These are phyloP conservation scores for Pythium chondricola DNA, from an alignment of 352 stramenopile species.

Conservation along the genomic window DNA sequence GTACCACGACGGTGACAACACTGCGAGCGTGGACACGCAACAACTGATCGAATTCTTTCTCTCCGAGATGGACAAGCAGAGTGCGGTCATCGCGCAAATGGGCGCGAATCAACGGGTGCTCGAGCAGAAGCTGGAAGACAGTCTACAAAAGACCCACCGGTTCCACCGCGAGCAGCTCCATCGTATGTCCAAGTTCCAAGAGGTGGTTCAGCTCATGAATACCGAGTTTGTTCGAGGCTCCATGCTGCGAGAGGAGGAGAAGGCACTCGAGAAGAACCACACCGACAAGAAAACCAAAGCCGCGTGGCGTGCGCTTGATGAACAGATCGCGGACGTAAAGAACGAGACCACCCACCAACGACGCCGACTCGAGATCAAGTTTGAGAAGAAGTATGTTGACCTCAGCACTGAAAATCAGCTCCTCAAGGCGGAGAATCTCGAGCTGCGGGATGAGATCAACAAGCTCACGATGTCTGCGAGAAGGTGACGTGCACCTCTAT, in stretches of 20 bases:
- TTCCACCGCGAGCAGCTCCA: constrained; percentile 25
- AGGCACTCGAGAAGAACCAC: constrained; percentile 21
- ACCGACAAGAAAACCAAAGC: constrained; percentile 26
- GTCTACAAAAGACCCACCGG: constrained; percentile 19
- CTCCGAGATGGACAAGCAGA: constrained; percentile 44
- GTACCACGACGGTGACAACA: constrained; percentile 1
- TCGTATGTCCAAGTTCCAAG: constrained; percentile 28
- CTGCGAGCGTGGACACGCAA: constrained; percentile 15
- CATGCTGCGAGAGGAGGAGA: constrained; percentile 30
- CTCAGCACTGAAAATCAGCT: constrained; percentile 36
- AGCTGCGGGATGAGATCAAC: constrained; percentile 27
- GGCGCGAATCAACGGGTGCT: constrained; percentile 19
- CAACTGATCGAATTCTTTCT: constrained; percentile 41
- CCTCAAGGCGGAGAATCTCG: constrained; percentile 32
- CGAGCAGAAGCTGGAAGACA: constrained; percentile 23
- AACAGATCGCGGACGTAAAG: constrained; percentile 23
- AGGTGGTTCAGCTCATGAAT: constrained; percentile 35
- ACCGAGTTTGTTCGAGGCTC: constrained; percentile 26
- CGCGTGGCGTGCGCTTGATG: constrained; percentile 15
- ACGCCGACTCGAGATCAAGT: constrained; percentile 24
- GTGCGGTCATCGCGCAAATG: constrained; percentile 22
- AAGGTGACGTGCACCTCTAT: constrained; percentile 16
- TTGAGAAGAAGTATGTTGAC: constrained; percentile 35
- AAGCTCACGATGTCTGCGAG: constrained; percentile 17
- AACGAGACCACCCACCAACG: constrained; percentile 18